Percentiles rank a stretch among this genome's conserved stretches.
Evolutionary conservation across 805 yeast genomes (phyloP).

Genomic region (Saccharomycopsis sp.): DNA sequence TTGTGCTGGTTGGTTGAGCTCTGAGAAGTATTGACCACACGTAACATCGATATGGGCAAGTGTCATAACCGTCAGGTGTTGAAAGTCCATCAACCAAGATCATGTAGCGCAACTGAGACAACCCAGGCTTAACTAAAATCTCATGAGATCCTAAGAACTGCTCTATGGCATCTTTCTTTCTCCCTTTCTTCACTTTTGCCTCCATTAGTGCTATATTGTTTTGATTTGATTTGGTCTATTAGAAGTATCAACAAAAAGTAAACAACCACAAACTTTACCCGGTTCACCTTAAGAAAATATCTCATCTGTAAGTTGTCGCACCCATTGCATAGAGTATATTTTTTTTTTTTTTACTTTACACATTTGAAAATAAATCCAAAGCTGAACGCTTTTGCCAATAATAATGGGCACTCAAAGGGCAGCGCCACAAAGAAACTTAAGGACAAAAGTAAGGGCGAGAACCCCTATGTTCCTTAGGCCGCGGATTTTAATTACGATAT

Average conservation of each 20-base stretch:
- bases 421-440: not conserved
- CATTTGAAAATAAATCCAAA: not conserved
- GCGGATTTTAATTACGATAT: not conserved
- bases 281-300: not conserved
- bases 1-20: constrained; percentile 49
- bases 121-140: constrained; percentile 39
- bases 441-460: not conserved
- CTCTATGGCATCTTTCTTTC: constrained; percentile 50
- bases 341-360: not conserved
- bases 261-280: not conserved
- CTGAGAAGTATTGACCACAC: constrained; percentile 77
- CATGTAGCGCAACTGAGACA: constrained; percentile 47
- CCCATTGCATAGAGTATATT: not conserved
- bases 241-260: not conserved
- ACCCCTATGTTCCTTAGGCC: not conserved
- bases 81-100: constrained; percentile 41
- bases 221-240: not conserved
- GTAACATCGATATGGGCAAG: constrained; percentile 40
- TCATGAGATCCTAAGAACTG: constrained; percentile 39
- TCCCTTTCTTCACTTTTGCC: constrained; percentile 29
- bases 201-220: too few relatives aligned
- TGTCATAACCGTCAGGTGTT: constrained; percentile 20
- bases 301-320: not conserved
- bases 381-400: too few relatives aligned
- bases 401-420: not conserved